Conservation (phyloP, 306 rosid genomes). For the Ormosia semicastrata region DNA sequence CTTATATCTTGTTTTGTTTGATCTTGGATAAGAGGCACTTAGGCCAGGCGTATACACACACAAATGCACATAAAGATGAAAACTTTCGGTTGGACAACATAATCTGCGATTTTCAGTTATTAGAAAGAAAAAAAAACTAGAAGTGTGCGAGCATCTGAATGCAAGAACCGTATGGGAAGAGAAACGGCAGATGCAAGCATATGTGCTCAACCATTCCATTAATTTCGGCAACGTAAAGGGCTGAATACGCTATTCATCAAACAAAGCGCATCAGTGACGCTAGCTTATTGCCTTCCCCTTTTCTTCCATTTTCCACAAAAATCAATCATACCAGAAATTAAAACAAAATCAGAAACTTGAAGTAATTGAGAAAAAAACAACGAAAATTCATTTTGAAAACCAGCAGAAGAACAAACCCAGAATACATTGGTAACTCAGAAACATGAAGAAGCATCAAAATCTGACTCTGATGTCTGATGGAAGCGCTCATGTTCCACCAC, state of each 20-base stretch:
- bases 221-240: slow-evolving; percentile 44
- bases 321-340: background rate
- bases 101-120: too few relatives aligned
- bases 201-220: slow-evolving; percentile 28
- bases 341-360: background rate
- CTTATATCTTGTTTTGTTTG: too few relatives aligned
- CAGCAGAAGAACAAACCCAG: background rate
- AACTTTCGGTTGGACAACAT: too few relatives aligned
- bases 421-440: background rate
- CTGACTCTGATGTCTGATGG: background rate
- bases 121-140: background rate
- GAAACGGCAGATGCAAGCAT: slow-evolving; percentile 51
- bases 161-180: slow-evolving; percentile 39
- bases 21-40: too few relatives aligned
- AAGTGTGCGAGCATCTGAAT: slow-evolving; percentile 51
- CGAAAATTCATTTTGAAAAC: background rate
- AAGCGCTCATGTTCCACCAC: background rate
- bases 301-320: background rate
- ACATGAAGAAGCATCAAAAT: background rate
- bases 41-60: too few relatives aligned
- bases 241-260: slow-evolving; percentile 37
- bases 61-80: too few relatives aligned
- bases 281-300: slow-evolving; percentile 47
- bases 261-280: slow-evolving; percentile 45
- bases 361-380: background rate